These are phyloP conservation scores for Bretschneidera sinensis DNA, from an alignment of 345 rosid genomes.

Conservation along the genomic window DNA sequence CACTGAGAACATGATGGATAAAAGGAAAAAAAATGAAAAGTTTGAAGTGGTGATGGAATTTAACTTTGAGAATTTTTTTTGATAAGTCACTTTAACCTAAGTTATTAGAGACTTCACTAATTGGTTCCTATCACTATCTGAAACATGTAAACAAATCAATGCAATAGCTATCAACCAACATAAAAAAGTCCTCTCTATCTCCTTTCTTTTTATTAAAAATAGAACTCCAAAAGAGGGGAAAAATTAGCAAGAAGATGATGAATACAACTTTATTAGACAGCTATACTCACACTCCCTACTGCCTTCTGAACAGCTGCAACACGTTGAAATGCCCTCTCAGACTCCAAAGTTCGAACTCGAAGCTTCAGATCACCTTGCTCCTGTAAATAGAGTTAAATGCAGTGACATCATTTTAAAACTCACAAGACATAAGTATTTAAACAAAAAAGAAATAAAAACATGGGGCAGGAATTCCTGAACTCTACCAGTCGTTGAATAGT, in stretches of 20 bases:
- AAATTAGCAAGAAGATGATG: neutral
- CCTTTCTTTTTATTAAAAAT: too few species aligned
- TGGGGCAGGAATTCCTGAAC: conserved; percentile 1
- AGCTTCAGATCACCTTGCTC: conserved; percentile 99
- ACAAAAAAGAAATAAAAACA: neutral
- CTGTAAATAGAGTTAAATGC: conserved; percentile 32
- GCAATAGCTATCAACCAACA: neutral
- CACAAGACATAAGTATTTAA: neutral
- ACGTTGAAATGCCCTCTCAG: conserved; percentile 96
- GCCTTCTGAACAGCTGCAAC: conserved; percentile 93
- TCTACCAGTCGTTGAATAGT: conserved; percentile 81
- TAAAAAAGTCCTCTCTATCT: neutral
- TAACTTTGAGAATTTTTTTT: too few species aligned
- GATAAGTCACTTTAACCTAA: too few species aligned
- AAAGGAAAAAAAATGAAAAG: too few species aligned
- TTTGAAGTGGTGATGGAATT: too few species aligned
- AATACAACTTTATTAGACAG: neutral
- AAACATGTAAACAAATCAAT: too few species aligned
- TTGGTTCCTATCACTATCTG: neutral
- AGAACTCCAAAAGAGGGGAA: neutral
- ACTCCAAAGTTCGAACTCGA: conserved; percentile 82
- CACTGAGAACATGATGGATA: too few species aligned
- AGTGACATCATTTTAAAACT: neutral
- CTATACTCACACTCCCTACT: conserved; percentile 75
- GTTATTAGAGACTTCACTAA: neutral